Evolutionary conservation across 208 protist genomes (phyloP), one percentile per base, ranked within the genome.

Genomic region (Trichomonas vaginalis): DNA sequence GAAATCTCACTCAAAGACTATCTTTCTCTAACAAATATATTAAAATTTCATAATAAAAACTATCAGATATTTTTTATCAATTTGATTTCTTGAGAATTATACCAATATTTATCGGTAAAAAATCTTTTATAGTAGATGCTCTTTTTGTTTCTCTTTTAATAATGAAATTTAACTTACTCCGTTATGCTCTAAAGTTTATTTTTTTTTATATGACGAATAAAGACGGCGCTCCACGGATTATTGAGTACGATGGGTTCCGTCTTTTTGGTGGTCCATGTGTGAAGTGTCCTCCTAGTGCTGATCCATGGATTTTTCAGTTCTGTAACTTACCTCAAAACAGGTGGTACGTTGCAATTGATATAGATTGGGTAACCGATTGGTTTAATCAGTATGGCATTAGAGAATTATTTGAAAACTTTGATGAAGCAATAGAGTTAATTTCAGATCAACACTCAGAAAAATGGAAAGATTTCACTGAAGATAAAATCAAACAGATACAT

Each of bases 321-420:
- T 92, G 86, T 92, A 48, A 42, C 42, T 51, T 92, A 27, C 45
- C 86, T 17, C 40, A 92, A 17, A 35, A 92, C 37, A 92, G 51
- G 37, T 92, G 86, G 86, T 92, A 92, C 56, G 86, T 92, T 92
- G 40, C 86, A 48, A 51, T 92, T 51, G 86, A 92, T 10, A 35
- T 23, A 35, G 86, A 92, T 46, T 92, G 86, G 86, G 86, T 45
- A 39, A 45, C 45, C 10, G 86, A 92, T 32, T 92, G 40, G 45
- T 92, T 92, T 51, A 92, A 92, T 51, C 15, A 48, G 1, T 92
- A 92, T 32, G 86, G 86, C 14, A 48, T 92, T 4, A 92, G 45
- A 51, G 45, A 92, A 32, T 10, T 92, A 21, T 51, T 92, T 32
- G 40, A 42, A 51, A 92, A 92, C 27, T 92, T 45, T 32, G 86